Evolutionary conservation across 2,329 filamentous ascomycete genomes (phyloP).

Genomic region (Xylariaceae sp.): DNA sequence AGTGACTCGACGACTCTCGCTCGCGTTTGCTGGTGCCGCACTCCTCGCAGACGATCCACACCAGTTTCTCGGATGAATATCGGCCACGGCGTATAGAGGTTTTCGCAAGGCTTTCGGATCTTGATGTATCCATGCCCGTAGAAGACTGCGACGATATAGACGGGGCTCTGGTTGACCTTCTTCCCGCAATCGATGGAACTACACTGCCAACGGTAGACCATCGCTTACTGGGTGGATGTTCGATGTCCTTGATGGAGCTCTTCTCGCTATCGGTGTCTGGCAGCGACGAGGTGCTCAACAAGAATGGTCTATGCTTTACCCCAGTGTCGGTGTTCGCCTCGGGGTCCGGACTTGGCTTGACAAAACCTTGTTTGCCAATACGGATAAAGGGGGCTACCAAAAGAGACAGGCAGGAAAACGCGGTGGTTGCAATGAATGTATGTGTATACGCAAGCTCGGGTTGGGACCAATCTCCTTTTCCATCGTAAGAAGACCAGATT

Average conservation of each 20-base stretch:
- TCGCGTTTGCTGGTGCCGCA: slow-evolving; percentile 32
- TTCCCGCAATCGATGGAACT: slow-evolving; percentile 17
- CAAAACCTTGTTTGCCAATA: slow-evolving; percentile 29
- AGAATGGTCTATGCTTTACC: slow-evolving; percentile 13
- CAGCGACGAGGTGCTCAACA: slow-evolving; percentile 9
- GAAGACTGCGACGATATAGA: slow-evolving; percentile 30
- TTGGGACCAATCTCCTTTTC: slow-evolving; percentile 17
- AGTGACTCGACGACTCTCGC: slow-evolving; percentile 21
- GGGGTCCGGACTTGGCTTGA: slow-evolving; percentile 7
- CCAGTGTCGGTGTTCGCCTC: slow-evolving; percentile 5
- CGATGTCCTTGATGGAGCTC: slow-evolving; percentile 15
- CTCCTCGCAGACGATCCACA: slow-evolving; percentile 35
- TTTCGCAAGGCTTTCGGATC: slow-evolving; percentile 23
- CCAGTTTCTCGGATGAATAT: slow-evolving; percentile 27
- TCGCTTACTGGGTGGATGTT: slow-evolving; percentile 31
- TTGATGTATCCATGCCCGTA: slow-evolving; percentile 24
- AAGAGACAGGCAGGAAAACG: slow-evolving; percentile 30
- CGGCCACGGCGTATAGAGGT: slow-evolving; percentile 25
- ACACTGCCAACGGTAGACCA: slow-evolving; percentile 31
- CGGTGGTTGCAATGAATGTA: slow-evolving; percentile 31
- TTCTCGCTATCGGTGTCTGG: slow-evolving; percentile 13
- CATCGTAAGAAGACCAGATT: slow-evolving; percentile 33
- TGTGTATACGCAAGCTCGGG: slow-evolving; percentile 31
- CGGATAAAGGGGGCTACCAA: slow-evolving; percentile 32
- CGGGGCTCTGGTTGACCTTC: slow-evolving; percentile 23